Conservation (phyloP, 768 basidiomycete species). For the Amanita rubescens region DNA sequence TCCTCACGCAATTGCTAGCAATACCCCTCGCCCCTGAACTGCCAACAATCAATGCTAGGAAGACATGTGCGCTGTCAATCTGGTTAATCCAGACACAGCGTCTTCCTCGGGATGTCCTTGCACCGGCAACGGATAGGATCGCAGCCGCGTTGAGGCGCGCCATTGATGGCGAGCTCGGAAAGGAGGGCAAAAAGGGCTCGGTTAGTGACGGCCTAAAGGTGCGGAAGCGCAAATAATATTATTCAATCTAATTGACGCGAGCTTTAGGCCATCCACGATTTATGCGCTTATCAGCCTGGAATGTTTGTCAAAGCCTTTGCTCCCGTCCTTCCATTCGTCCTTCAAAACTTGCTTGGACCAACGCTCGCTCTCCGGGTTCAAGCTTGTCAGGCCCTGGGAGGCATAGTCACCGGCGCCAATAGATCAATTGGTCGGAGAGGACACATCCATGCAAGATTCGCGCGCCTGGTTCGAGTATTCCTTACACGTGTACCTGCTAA, state of each 20-base stretch:
- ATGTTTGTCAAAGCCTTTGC: constrained; percentile 66
- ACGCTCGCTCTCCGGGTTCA: constrained; percentile 60
- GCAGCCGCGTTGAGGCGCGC: constrained; percentile 67
- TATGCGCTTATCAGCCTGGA: constrained; percentile 52
- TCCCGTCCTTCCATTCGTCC: constrained; percentile 47
- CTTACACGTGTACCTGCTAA: constrained; percentile 37
- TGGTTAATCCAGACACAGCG: constrained; percentile 69
- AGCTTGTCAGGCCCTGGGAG: constrained; percentile 71
- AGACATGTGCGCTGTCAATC: constrained; percentile 74
- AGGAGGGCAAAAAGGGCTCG: constrained; percentile 85
- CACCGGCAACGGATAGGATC: constrained; percentile 59
- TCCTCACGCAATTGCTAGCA: constrained; percentile 58
- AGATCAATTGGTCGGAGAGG: constrained; percentile 31
- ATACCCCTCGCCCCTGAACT: constrained; percentile 64
- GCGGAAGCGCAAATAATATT: constrained; percentile 13
- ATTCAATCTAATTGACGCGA: not conserved
- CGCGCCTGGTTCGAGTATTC: constrained; percentile 39
- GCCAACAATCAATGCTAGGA: constrained; percentile 80
- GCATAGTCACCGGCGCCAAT: constrained; percentile 49
- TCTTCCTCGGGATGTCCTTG: constrained; percentile 52
- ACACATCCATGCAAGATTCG: constrained; percentile 44
- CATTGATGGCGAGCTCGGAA: constrained; percentile 77
- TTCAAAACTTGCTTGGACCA: constrained; percentile 55
- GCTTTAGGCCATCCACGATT: constrained; percentile 63
- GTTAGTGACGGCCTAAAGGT: constrained; percentile 74